Evolutionary conservation across 345 rosid genomes (phyloP).

Genomic region (Gossypium anomalum): DNA sequence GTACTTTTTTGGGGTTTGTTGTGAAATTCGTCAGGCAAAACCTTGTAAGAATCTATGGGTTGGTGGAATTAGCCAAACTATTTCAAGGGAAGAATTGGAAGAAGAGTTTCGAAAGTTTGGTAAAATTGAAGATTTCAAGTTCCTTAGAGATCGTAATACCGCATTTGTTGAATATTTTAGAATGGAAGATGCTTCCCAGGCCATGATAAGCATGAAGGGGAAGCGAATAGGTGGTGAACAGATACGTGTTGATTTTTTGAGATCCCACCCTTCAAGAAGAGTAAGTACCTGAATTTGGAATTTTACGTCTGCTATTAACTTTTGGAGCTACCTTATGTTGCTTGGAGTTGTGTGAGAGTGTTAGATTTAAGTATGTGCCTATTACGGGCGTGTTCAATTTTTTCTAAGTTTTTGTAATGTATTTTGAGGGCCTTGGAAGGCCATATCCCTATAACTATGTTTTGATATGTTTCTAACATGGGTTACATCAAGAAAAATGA

Average conservation of each 20-base stretch:
- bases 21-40: constrained; percentile 55
- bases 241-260: constrained; percentile 86
- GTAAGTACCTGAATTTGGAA: constrained; percentile 39
- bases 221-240: constrained; percentile 71
- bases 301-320: background rate
- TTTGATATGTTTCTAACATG: background rate
- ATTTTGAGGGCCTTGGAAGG: background rate
- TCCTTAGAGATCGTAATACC: constrained; percentile 66
- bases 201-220: constrained; percentile 74
- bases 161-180: constrained; percentile 62
- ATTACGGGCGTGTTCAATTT: background rate
- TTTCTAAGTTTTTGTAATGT: background rate
- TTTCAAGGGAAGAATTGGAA: constrained; percentile 61
- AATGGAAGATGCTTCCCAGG: constrained; percentile 72
- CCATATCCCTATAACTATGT: background rate
- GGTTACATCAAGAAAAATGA: background rate
- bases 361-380: background rate
- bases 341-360: background rate
- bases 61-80: constrained; percentile 72
- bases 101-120: constrained; percentile 77
- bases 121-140: constrained; percentile 70
- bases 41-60: constrained; percentile 82
- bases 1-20: constrained; percentile 1
- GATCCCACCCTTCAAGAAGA: constrained; percentile 64
- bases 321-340: background rate